phyloP scores from a whole-genome alignment of 352 stramenopile genomes.

The Globisporangium canariense region DNA sequence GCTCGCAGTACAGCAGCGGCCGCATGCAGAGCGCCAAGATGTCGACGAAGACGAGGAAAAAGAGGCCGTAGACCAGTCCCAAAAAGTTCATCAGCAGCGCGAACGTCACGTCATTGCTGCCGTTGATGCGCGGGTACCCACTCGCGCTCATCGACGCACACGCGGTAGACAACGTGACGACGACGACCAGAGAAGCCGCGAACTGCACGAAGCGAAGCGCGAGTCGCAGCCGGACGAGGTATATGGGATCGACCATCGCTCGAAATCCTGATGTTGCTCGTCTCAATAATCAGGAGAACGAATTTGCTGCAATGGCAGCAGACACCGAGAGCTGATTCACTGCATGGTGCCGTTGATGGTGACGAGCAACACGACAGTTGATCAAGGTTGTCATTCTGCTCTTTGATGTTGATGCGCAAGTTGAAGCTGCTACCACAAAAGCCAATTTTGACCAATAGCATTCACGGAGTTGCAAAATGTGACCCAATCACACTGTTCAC shows the following conservation, averaged over 20 bases:
- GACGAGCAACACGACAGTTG: background rate
- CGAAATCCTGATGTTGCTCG: background rate
- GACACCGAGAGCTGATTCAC: background rate
- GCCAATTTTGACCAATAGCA: background rate
- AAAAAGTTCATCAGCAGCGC: slow-evolving; percentile 18
- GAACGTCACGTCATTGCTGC: slow-evolving; percentile 15
- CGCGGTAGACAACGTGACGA: slow-evolving; percentile 13
- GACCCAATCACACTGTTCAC: background rate
- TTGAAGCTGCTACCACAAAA: background rate
- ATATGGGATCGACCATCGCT: slow-evolving; percentile 8
- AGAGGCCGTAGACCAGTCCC: slow-evolving; percentile 16
- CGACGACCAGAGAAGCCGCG: slow-evolving; percentile 7
- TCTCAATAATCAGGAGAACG: background rate
- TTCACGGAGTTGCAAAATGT: background rate
- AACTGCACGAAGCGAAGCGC: slow-evolving; percentile 20
- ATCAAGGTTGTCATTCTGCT: background rate
- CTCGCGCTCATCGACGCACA: slow-evolving; percentile 1
- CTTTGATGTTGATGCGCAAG: background rate
- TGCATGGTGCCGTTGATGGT: background rate
- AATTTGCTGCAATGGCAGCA: too few species aligned
- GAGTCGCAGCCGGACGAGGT: slow-evolving; percentile 21
- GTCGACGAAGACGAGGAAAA: slow-evolving; percentile 20
- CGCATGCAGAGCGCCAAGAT: slow-evolving; percentile 17
- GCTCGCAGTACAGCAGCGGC: slow-evolving; percentile 17
- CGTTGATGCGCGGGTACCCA: background rate